phyloP scores from a whole-genome alignment of 2,329 filamentous ascomycete genomes.

The Tolypocladium tropicale region DNA sequence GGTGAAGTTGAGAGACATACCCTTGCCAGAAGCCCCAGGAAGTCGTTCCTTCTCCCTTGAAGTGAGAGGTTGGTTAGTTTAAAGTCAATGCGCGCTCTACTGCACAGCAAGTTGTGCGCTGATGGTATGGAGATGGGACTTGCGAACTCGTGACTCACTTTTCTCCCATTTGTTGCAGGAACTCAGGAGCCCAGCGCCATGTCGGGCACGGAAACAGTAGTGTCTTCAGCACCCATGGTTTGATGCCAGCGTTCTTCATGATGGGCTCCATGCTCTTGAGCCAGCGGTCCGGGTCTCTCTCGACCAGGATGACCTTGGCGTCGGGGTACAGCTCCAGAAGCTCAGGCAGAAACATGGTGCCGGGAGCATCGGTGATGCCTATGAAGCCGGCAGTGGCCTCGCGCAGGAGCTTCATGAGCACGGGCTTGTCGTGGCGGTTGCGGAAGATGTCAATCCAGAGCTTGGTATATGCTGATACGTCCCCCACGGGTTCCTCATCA shows the following conservation, averaged over 20 bases:
- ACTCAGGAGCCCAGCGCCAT: slow-evolving; percentile 5
- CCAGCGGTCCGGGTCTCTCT: slow-evolving; percentile 25
- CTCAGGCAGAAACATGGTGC: slow-evolving; percentile 30
- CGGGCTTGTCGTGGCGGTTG: slow-evolving; percentile 9
- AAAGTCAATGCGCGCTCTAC: neutral
- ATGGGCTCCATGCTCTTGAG: slow-evolving; percentile 18
- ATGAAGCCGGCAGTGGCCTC: slow-evolving; percentile 30
- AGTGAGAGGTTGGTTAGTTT: neutral
- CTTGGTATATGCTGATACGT: slow-evolving; percentile 5
- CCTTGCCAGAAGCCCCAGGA: neutral
- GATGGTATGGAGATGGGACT: too few relatives aligned
- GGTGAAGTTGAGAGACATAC: neutral
- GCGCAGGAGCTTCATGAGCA: slow-evolving; percentile 20
- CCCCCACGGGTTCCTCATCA: neutral
- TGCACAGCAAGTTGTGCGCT: neutral
- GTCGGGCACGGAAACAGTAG: slow-evolving; percentile 6
- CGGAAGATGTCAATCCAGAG: slow-evolving; percentile 4
- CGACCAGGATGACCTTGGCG: slow-evolving; percentile 33
- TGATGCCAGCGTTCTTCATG: slow-evolving; percentile 2
- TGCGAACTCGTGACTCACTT: too few relatives aligned
- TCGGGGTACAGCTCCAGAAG: slow-evolving; percentile 37
- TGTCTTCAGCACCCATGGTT: neutral
- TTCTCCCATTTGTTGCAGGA: neutral
- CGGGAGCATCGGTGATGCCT: slow-evolving; percentile 34
- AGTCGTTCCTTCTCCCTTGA: slow-evolving; percentile 1